These are phyloP conservation scores for Yarrowia alimentaria DNA, from an alignment of 805 yeast genomes.

Conservation along the genomic window DNA sequence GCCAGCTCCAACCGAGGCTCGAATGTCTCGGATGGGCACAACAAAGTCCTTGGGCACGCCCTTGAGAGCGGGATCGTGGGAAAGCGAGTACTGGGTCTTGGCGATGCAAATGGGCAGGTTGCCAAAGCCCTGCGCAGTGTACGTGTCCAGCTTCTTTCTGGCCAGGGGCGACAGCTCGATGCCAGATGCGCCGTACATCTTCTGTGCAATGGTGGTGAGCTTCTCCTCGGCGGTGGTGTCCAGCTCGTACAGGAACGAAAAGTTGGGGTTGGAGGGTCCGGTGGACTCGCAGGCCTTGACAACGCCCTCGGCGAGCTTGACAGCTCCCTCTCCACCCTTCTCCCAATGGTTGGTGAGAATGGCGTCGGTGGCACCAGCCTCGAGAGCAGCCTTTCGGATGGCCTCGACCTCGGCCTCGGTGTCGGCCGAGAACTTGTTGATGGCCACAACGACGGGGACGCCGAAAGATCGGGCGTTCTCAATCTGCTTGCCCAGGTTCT, in stretches of 20 bases:
- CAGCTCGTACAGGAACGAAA: conserved; percentile 67
- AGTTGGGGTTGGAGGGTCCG: conserved; percentile 45
- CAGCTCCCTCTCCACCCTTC: conserved; percentile 89
- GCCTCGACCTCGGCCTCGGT: conserved; percentile 74
- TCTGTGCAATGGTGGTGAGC: conserved; percentile 70
- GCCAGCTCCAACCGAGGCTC: conserved; percentile 95
- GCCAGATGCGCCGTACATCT: conserved; percentile 90
- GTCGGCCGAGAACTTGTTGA: conserved; percentile 83
- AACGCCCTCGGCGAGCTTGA: conserved; percentile 79
- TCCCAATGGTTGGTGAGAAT: conserved; percentile 93
- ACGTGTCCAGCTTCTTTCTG: conserved; percentile 71
- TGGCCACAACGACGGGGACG: conserved; percentile 91
- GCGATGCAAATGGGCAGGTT: conserved; percentile 95
- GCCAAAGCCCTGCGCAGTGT: conserved; percentile 83
- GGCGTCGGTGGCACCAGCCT: conserved; percentile 93
- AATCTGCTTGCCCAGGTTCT: conserved; percentile 88
- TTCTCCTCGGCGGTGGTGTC: conserved; percentile 76
- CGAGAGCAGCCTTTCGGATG: conserved; percentile 73
- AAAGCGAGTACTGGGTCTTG: conserved; percentile 92
- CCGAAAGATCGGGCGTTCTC: conserved; percentile 79
- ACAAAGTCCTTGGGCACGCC: conserved; percentile 91
- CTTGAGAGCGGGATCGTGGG: conserved; percentile 89
- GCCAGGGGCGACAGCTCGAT: conserved; percentile 84
- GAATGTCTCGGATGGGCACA: conserved; percentile 90
- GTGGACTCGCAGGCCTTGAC: conserved; percentile 66